Evolutionary conservation across 495 filamentous ascomycete genomes (phyloP).

Genomic region (Lepraria neglecta): DNA sequence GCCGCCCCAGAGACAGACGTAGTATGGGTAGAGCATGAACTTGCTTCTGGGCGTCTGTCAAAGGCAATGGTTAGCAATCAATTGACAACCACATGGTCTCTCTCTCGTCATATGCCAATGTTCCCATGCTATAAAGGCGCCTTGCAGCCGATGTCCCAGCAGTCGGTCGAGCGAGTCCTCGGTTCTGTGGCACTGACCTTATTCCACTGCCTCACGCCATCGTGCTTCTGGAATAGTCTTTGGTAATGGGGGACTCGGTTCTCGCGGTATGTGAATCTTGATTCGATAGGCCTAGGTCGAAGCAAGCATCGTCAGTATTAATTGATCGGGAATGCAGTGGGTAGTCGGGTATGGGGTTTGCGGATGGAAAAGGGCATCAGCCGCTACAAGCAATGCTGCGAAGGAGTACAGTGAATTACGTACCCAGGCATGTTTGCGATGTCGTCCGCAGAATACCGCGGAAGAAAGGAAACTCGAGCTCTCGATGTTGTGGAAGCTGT

Average conservation of each 20-base stretch:
- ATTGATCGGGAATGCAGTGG: background rate
- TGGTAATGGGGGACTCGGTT: slow-evolving; percentile 86
- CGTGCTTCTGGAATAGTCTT: slow-evolving; percentile 72
- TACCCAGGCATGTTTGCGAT: slow-evolving; percentile 1
- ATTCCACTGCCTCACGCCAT: slow-evolving; percentile 76
- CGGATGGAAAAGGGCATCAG: background rate
- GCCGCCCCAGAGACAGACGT: slow-evolving; percentile 58
- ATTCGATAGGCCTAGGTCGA: slow-evolving; percentile 1
- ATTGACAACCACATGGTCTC: background rate
- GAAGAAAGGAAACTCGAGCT: background rate
- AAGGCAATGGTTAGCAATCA: background rate
- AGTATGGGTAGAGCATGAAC: slow-evolving; percentile 68
- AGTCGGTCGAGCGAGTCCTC: background rate
- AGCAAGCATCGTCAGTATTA: background rate
- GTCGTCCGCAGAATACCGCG: background rate
- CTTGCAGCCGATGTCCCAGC: background rate
- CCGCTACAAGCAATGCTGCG: background rate
- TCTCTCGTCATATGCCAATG: no score
- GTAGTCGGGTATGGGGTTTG: background rate
- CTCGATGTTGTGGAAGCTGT: background rate
- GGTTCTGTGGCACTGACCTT: slow-evolving; percentile 57
- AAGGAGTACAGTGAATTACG: background rate
- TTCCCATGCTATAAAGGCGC: background rate
- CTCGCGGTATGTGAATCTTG: slow-evolving; percentile 55
- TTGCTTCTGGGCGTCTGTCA: slow-evolving; percentile 55